phyloP scores from a whole-genome alignment of 2,329 filamentous ascomycete genomes.

The Colletotrichum endophyticum region DNA sequence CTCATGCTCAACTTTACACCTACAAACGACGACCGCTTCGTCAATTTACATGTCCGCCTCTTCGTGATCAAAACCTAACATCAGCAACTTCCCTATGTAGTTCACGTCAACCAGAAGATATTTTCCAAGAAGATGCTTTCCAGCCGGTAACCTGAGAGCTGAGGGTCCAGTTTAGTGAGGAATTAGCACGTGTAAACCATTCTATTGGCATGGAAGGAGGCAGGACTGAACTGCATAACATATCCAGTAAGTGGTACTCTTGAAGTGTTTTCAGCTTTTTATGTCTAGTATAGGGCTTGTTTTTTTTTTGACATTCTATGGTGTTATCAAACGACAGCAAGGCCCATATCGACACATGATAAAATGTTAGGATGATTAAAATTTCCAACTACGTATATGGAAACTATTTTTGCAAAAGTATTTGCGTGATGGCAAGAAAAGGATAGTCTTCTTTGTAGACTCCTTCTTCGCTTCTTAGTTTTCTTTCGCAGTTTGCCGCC shows the following conservation, averaged over 20 bases:
- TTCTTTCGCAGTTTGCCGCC: too few relatives aligned
- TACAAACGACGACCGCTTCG: background rate
- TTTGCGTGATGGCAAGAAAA: too few relatives aligned
- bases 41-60: background rate
- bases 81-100: background rate
- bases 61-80: background rate
- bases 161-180: background rate
- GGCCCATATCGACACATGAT: rapidly evolving
- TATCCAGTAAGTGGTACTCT: background rate
- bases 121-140: background rate
- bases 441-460: too few relatives aligned
- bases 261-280: background rate
- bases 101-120: background rate
- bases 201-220: background rate
- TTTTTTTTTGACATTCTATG: rapidly evolving
- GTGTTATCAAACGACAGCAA: background rate
- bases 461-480: too few relatives aligned
- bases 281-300: background rate
- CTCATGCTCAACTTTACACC: background rate
- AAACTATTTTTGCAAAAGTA: too few relatives aligned
- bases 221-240: rapidly evolving
- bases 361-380: background rate
- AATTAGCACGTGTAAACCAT: background rate
- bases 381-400: too few relatives aligned
- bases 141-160: background rate